Evolutionary conservation across 495 filamentous ascomycete genomes (phyloP).

Genomic region (Staphylotrichum longicolle): DNA sequence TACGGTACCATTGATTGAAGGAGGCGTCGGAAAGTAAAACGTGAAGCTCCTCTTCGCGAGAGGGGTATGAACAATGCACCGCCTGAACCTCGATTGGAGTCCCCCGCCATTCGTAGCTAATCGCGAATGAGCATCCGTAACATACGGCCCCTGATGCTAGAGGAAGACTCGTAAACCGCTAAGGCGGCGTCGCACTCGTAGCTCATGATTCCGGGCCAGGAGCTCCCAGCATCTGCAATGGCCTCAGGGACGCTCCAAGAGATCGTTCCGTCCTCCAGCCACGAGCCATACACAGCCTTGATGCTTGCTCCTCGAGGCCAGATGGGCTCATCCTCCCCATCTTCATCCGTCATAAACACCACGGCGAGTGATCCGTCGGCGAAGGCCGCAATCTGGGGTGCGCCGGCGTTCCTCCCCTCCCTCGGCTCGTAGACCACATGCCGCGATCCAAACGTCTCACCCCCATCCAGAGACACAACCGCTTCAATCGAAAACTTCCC

Average conservation of each 20-base stretch:
- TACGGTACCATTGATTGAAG: no score
- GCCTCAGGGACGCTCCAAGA: constrained; percentile 20
- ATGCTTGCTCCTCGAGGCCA: constrained; percentile 35
- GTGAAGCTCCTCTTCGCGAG: no score
- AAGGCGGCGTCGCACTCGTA: not conserved
- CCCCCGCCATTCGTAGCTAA: no score
- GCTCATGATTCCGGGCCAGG: constrained; percentile 16
- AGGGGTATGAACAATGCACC: no score
- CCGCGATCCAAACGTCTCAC: constrained; percentile 51
- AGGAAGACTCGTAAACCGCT: constrained; percentile 14
- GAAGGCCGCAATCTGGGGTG: constrained; percentile 57
- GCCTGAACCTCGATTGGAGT: not conserved
- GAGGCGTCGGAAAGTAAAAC: no score
- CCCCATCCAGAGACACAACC: constrained; percentile 57
- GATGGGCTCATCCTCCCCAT: constrained; percentile 26
- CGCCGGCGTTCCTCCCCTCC: constrained; percentile 49
- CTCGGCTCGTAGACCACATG: constrained; percentile 52
- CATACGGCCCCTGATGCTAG: constrained; percentile 12
- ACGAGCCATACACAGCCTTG: constrained; percentile 32
- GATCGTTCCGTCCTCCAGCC: constrained; percentile 22
- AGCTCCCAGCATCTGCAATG: constrained; percentile 4
- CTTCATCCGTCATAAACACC: constrained; percentile 63
- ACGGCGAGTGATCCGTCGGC: constrained; percentile 52
- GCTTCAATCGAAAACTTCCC: constrained; percentile 55
- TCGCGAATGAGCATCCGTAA: not conserved